phyloP scores from a whole-genome alignment of 441 rosid genomes.

The Kokia cookei region DNA sequence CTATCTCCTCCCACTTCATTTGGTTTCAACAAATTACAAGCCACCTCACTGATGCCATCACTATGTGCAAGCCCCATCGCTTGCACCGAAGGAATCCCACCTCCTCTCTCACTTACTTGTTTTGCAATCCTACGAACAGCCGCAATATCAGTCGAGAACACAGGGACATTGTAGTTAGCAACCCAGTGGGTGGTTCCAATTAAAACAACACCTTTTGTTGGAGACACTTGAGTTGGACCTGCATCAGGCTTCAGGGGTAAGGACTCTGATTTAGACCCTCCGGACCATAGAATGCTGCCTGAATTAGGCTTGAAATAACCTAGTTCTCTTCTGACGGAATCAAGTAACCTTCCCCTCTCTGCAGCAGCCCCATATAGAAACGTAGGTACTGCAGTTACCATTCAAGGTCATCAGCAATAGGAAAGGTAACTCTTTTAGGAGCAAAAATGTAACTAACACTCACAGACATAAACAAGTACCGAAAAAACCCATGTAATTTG shows the following conservation, averaged over 20 bases:
- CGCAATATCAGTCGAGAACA: constrained; percentile 43
- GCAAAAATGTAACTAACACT: not conserved
- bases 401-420: constrained; percentile 15
- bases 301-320: constrained; percentile 81
- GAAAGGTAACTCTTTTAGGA: not conserved
- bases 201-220: constrained; percentile 52
- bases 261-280: constrained; percentile 42
- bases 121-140: constrained; percentile 58
- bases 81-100: constrained; percentile 74
- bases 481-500: not conserved
- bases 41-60: constrained; percentile 65
- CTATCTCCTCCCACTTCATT: constrained; percentile 55
- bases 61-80: constrained; percentile 84
- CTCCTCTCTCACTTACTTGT: constrained; percentile 67
- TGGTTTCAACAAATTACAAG: constrained; percentile 82
- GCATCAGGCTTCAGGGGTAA: constrained; percentile 58
- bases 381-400: constrained; percentile 62
- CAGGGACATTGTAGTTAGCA: constrained; percentile 74
- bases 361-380: constrained; percentile 75
- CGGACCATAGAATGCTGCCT: constrained; percentile 56
- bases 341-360: constrained; percentile 56
- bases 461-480: not conserved
- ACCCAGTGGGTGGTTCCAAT: constrained; percentile 83
- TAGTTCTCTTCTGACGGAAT: constrained; percentile 75
- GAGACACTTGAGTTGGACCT: constrained; percentile 53